Evolutionary conservation across 192 early-diverging fungal species (phyloP), one percentile per base, ranked within the genome.

Genomic region (Podila epigama): DNA sequence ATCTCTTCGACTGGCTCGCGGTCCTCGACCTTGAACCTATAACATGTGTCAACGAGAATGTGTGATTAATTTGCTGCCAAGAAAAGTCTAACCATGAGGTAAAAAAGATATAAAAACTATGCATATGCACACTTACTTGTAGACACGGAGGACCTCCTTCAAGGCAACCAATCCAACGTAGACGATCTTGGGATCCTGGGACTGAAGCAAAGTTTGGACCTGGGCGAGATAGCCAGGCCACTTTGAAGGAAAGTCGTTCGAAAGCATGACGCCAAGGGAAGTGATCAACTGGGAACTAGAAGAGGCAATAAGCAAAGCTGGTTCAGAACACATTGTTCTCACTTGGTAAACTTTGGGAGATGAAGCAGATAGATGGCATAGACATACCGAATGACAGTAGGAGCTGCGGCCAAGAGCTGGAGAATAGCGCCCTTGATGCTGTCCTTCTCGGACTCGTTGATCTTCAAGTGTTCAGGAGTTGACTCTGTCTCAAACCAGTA

Each of bases 171-270:
- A 81, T 50, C 95, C 96, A 34, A 91, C 90, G 66, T 91, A 94
- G 13, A 93, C 89, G 33, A 82, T 81, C 63, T 86, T 83, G 34
- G 83, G 84, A 69, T 95, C 91, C 70, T 86, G 83, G 4, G 88
- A 82, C 44, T 89, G 79, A 20, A 95, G 81, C 51, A 91, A 70
- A 50, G 84, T 78, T 60, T 90, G 86, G 34, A 91, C 79, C 35
- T 92, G 84, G 55, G 69, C 84, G 15, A 93, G 83, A 59, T 93
- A 95, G 51, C 90, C 83, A 9, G 93, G 91, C 93, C 93, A 99
- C 53, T 90, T 84, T 25, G 89, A 79, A 33, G 89, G 91, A 60
- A 90, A 93, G 66, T 99, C 97, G 67, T 82, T 80, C 51, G 84
- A 83, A 32, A 99, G 84, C 51, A 97, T 93, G 29, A 85, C 80